Evolutionary conservation across 78 protist species (phyloP), one percentile per base, ranked within the genome.

Genomic region (Isochrysis galbana): DNA sequence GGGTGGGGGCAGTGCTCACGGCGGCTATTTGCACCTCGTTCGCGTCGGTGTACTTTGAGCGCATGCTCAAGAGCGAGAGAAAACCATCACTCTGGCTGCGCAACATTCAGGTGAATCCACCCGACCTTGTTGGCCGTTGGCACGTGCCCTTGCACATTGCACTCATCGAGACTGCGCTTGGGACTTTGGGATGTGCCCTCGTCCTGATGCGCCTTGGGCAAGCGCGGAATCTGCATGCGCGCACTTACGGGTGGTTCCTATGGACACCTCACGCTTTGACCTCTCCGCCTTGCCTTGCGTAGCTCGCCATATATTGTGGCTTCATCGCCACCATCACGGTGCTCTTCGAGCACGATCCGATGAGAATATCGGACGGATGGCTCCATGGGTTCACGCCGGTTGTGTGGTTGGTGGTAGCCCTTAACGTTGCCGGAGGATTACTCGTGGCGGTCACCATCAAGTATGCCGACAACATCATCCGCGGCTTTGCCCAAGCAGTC

Each of bases 381-480:
- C 77, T 90, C 70, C 23, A 4, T 23, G 93, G 93, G 17, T 77
- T 44, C 55, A 0, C 21, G 11, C 7, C 2, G 26, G 0, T n/a
- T 45, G 21, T 80, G 67, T 36, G 69, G 90, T 36, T 2, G 11
- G 47, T 82, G 34, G 86, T 91, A 29, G n/a, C n/a, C 48, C 23
- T 82, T 22, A 38, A 34, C 55, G 67, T 72, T n/a, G 14, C 36
- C 26, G 89, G 90, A 34, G 93, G 94, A 23, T 36, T 92, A 26
- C 91, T 92, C n/a, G 91, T 92, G 29, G 42, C 94, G 1, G 74
- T 38, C n/a, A 25, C 86, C 29, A 84, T 91, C 91, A 83, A 84
- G 94, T 54, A 48, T 80, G 77, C 91, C 22, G 90, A 83, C 91
- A 92, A 92, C 94, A 51, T 92, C 72, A 46, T 82, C 34, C 42